Conservation (phyloP, 768 basidiomycete genomes). For the Collybia sp. region DNA sequence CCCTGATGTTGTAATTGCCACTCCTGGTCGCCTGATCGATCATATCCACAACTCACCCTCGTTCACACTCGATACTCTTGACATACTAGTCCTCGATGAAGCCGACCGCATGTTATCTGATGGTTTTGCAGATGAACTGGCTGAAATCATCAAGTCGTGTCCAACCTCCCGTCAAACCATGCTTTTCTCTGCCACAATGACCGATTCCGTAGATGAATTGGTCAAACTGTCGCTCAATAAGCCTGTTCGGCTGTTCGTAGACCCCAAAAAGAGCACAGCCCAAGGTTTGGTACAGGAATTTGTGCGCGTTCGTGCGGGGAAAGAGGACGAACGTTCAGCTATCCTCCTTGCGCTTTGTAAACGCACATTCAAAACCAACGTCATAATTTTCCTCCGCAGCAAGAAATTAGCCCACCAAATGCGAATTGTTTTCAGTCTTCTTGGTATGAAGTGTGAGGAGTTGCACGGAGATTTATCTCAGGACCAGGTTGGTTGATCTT, state of each 20-base stretch:
- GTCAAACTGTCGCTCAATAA: slow-evolving; percentile 90
- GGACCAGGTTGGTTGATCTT: slow-evolving; percentile 65
- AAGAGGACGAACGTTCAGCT: slow-evolving; percentile 72
- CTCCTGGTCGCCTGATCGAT: slow-evolving; percentile 96
- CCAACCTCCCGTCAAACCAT: slow-evolving; percentile 90
- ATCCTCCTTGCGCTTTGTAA: slow-evolving; percentile 82
- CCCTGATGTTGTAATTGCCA: slow-evolving; percentile 94
- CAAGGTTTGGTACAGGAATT: slow-evolving; percentile 91
- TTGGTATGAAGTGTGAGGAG: slow-evolving; percentile 89
- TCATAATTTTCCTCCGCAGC: slow-evolving; percentile 92
- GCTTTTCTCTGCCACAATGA: slow-evolving; percentile 99
- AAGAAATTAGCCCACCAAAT: slow-evolving; percentile 98
- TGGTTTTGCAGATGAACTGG: slow-evolving; percentile 92
- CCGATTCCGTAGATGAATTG: slow-evolving; percentile 91
- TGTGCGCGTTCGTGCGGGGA: slow-evolving; percentile 81
- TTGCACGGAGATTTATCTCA: slow-evolving; percentile 94
- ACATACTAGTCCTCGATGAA: slow-evolving; percentile 93
- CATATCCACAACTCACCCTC: slow-evolving; percentile 94
- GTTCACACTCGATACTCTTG: slow-evolving; percentile 88
- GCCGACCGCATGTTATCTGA: slow-evolving; percentile 96
- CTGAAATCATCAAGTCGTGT: slow-evolving; percentile 90
- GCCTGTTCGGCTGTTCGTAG: slow-evolving; percentile 93
- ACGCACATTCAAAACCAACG: slow-evolving; percentile 76
- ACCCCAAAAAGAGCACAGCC: slow-evolving; percentile 86
- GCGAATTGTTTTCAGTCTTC: slow-evolving; percentile 84